Conservation (phyloP, 371 early-diverging fungal genomes). For the Mucor racemosus region DNA sequence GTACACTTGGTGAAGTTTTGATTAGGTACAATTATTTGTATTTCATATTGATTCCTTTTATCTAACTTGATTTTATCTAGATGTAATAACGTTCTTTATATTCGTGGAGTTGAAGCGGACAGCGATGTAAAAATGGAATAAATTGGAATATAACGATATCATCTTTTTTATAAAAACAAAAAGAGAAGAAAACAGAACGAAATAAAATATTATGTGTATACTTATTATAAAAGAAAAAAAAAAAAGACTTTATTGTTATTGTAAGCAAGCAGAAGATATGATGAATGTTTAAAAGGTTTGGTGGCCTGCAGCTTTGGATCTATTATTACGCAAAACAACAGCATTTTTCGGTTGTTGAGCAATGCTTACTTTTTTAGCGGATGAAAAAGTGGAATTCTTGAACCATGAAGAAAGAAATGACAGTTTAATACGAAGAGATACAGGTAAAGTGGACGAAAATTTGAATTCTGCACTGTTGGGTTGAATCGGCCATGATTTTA, state of each 20-base stretch:
- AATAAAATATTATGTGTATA: constrained; percentile 13
- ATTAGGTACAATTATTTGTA: constrained; percentile 64
- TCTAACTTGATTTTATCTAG: constrained; percentile 36
- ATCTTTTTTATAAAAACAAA: neutral
- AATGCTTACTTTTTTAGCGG: constrained; percentile 10
- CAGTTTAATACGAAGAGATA: constrained; percentile 34
- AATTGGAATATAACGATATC: neutral
- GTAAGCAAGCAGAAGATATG: neutral
- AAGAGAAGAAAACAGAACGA: neutral
- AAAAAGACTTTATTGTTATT: constrained; percentile 1
- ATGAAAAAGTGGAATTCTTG: constrained; percentile 18
- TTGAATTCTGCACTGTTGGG: constrained; percentile 12
- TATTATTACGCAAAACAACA: constrained; percentile 19
- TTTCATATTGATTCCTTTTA: neutral
- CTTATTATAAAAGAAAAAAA: neutral
- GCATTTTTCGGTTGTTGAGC: constrained; percentile 15
- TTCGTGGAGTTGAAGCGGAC: constrained; percentile 75
- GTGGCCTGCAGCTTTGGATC: constrained; percentile 10
- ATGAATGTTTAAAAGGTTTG: constrained; percentile 1
- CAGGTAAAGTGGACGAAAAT: constrained; percentile 22
- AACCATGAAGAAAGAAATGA: constrained; percentile 33
- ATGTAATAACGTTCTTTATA: constrained; percentile 89
- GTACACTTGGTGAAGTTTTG: constrained; percentile 91
- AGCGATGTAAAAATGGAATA: constrained; percentile 45
- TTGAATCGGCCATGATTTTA: constrained; percentile 33